Base-by-base conservation (phyloP, 441 rosid species). In the Gossypium gossypioides region DNA sequence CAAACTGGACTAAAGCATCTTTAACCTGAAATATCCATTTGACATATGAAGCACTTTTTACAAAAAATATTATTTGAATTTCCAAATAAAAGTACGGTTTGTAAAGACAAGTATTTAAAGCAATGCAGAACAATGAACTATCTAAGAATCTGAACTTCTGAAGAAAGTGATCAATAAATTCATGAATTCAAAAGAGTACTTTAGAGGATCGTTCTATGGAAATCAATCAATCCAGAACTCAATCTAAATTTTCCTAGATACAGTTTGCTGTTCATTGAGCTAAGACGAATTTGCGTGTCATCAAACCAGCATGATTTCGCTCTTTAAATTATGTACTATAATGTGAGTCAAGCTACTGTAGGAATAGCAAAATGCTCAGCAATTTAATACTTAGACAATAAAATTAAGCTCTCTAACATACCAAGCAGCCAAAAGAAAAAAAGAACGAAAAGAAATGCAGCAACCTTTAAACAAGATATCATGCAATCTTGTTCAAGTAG, bases 1-100 rank as follows among this genome's bases (percentile, higher is more conserved):
- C 97, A 82, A 92, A 94, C 82, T 85, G 90, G 52, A 76, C 66
- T 75, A 94, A 82, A 64, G 97, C 97, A 79, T 94, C 97, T 78
- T 85, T 94, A 58, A 94, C 97, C 96, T 92, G 87, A 73, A 82
- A 80, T 59, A 46, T 29, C 73, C 40, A 62, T 70, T 13, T 15
- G 18, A 68, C 27, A 40, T 29, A 68, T 13, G 4, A 29, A n/a
- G 13, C 4, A 57, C 34, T 34, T 22, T n/a, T 46, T 57, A 70
- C 6, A 54, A 29, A 68, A 34, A 27, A 51, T 4, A 68, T 27
- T n/a, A 50, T 50, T 15, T 50, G 7, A 68, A 52, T 71, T 42
- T 25, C 54, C 62, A 24, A 18, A 74, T 12, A 48, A 29, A 61
- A 6, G 40, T 29, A 60, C 4, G 9, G 7, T 56, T 48, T 69